Conservation (phyloP, 495 filamentous ascomycete genomes). For the Penicillium canariense region DNA sequence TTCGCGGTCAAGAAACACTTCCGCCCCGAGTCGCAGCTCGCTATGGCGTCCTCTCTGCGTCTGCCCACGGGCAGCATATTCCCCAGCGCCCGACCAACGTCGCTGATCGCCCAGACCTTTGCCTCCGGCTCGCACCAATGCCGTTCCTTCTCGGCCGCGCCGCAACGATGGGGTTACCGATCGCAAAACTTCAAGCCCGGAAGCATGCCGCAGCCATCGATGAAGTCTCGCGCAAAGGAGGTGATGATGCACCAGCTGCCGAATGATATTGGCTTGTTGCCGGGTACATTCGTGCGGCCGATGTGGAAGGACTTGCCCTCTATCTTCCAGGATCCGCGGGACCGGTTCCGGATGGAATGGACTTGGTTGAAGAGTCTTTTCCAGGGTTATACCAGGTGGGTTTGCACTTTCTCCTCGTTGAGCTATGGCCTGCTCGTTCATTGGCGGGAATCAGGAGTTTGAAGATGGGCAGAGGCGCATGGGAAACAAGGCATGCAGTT, state of each 20-base stretch:
- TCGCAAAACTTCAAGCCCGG: slow-evolving; percentile 25
- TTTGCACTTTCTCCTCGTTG: not conserved
- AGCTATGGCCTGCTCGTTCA: not conserved
- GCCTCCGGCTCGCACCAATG: slow-evolving; percentile 27
- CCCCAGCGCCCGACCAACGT: slow-evolving; percentile 12
- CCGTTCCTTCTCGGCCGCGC: slow-evolving; percentile 37
- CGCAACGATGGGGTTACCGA: slow-evolving; percentile 27
- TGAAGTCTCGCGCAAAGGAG: slow-evolving; percentile 33
- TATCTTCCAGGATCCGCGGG: slow-evolving; percentile 45
- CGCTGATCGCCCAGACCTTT: slow-evolving; percentile 13
- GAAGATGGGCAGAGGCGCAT: not conserved
- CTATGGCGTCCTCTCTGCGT: slow-evolving; percentile 39
- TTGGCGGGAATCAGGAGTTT: not conserved
- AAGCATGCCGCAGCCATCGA: slow-evolving; percentile 38
- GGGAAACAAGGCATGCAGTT: not conserved
- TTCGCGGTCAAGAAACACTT: slow-evolving; percentile 3
- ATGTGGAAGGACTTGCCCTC: slow-evolving; percentile 55
- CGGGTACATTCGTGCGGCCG: slow-evolving; percentile 60
- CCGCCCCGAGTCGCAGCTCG: slow-evolving; percentile 12
- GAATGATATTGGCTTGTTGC: slow-evolving; percentile 54
- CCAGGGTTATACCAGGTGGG: slow-evolving; percentile 42
- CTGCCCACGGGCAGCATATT: slow-evolving; percentile 27
- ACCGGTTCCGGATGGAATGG: slow-evolving; percentile 48
- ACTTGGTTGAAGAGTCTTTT: slow-evolving; percentile 41
- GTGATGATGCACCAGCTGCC: slow-evolving; percentile 29